Conservation (phyloP, 345 rosid genomes). For the Mangifera indica region DNA sequence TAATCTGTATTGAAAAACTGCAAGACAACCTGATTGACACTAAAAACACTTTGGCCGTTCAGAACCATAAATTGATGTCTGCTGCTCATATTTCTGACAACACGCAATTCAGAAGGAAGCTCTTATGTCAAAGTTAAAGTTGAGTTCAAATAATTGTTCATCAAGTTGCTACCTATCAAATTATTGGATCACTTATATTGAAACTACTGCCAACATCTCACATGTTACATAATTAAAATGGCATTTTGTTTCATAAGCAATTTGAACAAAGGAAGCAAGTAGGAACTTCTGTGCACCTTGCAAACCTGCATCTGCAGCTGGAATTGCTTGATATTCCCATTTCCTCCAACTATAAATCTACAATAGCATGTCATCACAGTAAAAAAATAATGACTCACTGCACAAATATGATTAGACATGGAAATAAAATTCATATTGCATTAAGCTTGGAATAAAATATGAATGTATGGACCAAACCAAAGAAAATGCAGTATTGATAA, state of each 20-base stretch:
- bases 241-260: background rate
- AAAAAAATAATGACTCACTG: no score
- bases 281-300: slow-evolving; percentile 44
- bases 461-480: background rate
- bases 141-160: no score
- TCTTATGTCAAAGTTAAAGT: background rate
- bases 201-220: no score
- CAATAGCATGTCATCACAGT: background rate
- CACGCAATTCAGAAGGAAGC: background rate
- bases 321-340: slow-evolving; percentile 69
- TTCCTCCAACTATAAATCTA: slow-evolving; percentile 67
- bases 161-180: no score
- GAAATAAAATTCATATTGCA: background rate
- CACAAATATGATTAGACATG: background rate
- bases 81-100: background rate
- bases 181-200: no score
- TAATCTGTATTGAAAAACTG: background rate
- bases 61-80: background rate
- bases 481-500: background rate
- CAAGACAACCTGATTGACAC: background rate
- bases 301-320: slow-evolving; percentile 49
- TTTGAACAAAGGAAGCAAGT: background rate
- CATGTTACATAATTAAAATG: no score
- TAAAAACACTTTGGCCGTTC: background rate
- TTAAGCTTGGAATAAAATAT: background rate